Evolutionary conservation across 176 grass and related monocot genomes (phyloP), one percentile per base, ranked within the genome.

Genomic region (Lolium multiflorum): DNA sequence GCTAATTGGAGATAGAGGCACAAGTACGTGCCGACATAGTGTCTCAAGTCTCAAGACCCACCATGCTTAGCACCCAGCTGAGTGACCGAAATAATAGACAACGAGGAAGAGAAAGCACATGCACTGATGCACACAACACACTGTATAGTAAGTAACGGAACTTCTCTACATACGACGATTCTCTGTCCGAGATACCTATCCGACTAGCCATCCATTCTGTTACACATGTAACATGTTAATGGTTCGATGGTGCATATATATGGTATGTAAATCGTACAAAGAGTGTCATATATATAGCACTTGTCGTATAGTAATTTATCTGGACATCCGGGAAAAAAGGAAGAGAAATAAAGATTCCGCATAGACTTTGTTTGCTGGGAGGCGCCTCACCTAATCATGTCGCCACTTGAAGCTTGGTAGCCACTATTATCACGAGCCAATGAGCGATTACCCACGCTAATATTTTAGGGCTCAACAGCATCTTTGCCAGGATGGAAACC

Each of bases 351-450:
- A 87, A 88, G 85, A 89, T 81, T 87, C 84, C 24, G 16, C 75
- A 80, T 84, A 87, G 87, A 92, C 84, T 87, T 92, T 83, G 73
- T 90, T 81, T 70, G 84, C 61, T 80, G 37, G 81, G 81, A 87
- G 61, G 84, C 81, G 81, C 84, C 61, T 92, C 79, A 86, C 83
- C 88, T 82, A 87, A 90, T 87, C 74, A 87, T 90, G 91, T 92
- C 70, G 52, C 88, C 77, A 89, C 68, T 87, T 77, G 88, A 84
- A 79, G 76, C 16, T 84, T 74, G 50, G 74, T 17, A 59, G 26
- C 22, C 61, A 90, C 84, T 66, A 90, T 87, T 87, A 80, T 71
- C 31, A 87, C 71, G 41, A 90, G 62, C 84, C 61, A 78, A 82
- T 51, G 47, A 76, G 37, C 51, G 38, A 74, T 74, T 18, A 81